Evolutionary conservation across 495 filamentous ascomycete genomes (phyloP), one percentile per base, ranked within the genome.

Genomic region (Penicillium cataractarum): DNA sequence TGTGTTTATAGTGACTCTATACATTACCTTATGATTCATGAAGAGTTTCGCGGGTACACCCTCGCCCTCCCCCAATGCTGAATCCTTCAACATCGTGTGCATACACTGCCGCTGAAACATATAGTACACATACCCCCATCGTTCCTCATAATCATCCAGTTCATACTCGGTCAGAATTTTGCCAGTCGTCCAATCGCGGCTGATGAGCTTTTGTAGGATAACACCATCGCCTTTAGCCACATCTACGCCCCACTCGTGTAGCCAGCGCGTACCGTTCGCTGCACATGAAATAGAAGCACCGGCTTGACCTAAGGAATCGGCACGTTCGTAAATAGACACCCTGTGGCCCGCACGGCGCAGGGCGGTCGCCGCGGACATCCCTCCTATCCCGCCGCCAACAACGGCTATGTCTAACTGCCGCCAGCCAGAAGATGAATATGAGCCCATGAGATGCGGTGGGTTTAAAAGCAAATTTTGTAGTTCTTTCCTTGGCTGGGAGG

Each of bases 311-410:
- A 68, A 70, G 22, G 70, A 80, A 61, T 80, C 76, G 9, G 72
- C 63, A 31, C 66, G 71, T 46, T 80, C 78, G 53, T 80, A 78
- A 51, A 78, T 79, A 17, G 76, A 81, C 13, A 90, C 87, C 7
- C 74, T 64, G 66, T 90, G 87, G 37, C 88, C 88, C 13, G 86
- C 82, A 29, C 89, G 82, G 17, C 81, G 79, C 31, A 86, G 77
- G 10, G 87, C 77, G 62, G 90, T 88, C 0, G 87, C 86, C 6
- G 83, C 83, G 8, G 83, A 83, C 48, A 92, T 77, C 5, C 89
- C 89, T 17, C 86, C 86, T 32, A 92, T 84, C 19, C 89, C 89
- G 8, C 86, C 89, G 21, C 89, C 89, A 21, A 89, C 77, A 4
- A 92, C 78, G 21, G 84, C 78, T 50, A 87, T 69, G 33, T 79